Conservation (phyloP, 805 yeast species). For the Spathaspora girioi region DNA sequence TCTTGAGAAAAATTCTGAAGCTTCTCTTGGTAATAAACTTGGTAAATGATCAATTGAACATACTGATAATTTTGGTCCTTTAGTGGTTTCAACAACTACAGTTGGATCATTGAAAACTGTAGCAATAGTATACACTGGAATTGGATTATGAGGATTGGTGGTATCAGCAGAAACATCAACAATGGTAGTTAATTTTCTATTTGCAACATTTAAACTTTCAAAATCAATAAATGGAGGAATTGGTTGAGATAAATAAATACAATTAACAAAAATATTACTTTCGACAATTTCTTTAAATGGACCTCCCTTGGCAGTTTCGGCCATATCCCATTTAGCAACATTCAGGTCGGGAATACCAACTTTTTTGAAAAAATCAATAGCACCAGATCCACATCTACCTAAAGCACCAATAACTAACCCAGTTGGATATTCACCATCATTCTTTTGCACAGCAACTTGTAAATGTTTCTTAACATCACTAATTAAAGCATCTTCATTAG, state of each 20-base stretch:
- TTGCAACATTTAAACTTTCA: constrained; percentile 58
- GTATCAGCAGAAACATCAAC: constrained; percentile 99
- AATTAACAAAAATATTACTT: constrained; percentile 89
- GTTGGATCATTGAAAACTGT: constrained; percentile 92
- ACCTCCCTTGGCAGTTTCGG: constrained; percentile 95
- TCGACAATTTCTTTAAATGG: constrained; percentile 91
- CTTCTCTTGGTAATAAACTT: constrained; percentile 91
- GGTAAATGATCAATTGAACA: constrained; percentile 97
- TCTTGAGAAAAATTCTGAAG: constrained; percentile 84
- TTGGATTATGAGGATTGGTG: constrained; percentile 96
- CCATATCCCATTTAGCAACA: constrained; percentile 92
- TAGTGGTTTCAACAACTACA: constrained; percentile 71
- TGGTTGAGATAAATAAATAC: constrained; percentile 90
- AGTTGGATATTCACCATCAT: constrained; percentile 66
- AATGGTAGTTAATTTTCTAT: constrained; percentile 82
- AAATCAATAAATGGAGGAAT: constrained; percentile 86
- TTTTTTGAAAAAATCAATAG: constrained; percentile 75
- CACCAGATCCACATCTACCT: constrained; percentile 99
- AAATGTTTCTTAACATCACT: constrained; percentile 63
- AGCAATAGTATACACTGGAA: constrained; percentile 88
- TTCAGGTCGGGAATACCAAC: constrained; percentile 85
- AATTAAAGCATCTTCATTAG: constrained; percentile 72
- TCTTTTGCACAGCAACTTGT: constrained; percentile 51
- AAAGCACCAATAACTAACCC: constrained; percentile 93
- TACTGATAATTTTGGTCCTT: constrained; percentile 85